Base-by-base conservation (phyloP, 2,329 filamentous ascomycete genomes). In the Fusarium annulatum region DNA sequence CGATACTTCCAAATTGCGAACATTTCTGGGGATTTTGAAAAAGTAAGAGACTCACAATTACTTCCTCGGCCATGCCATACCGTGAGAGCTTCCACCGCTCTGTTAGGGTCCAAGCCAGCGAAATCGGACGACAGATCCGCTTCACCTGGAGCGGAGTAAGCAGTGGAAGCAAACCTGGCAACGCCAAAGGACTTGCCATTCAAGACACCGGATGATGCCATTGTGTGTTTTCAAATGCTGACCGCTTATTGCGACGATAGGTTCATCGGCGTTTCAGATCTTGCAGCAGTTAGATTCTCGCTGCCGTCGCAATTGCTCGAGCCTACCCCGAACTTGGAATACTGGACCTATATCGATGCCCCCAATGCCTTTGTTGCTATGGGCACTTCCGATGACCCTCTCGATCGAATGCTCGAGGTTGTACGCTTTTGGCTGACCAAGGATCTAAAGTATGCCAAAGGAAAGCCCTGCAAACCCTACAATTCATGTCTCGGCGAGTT, bases 381-480 rank as follows among this genome's bases (percentile, higher is more conserved):
- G 78, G 96, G 96, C 78, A 96, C 96, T 78, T 96, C 96, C 23
- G 93, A 98, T 77, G 94, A 98, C 77, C 90, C 93, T 16, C 86
- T 98, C 62, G 96, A 96, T 77, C 94, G 96, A 76, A 98, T 98
- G 94, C 89, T 99, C 58, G 95, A 96, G 79, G 94, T 97, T 36
- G 84, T 98, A 77, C 92, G 95, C 68, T 99, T 98, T 84, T 99
- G 96, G 96, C 97, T 98, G 79, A 98, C 96, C 72, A 99, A 99
- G 83, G 96, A 99, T 82, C 83, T 99, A 83, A 99, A 99, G 89
- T 99, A 98, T 80, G 94, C 97, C 81, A 98, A 98, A 86, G 96
- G 96, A 68, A 97, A 95, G 86, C 96, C 96, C 48, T 98, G 96
- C 90, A 99, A 99, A 84, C 96, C 96, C 16, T 99, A 99, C 86